phyloP scores from a whole-genome alignment of 73 alveolate genomes.

The Tetrahymena borealis region DNA sequence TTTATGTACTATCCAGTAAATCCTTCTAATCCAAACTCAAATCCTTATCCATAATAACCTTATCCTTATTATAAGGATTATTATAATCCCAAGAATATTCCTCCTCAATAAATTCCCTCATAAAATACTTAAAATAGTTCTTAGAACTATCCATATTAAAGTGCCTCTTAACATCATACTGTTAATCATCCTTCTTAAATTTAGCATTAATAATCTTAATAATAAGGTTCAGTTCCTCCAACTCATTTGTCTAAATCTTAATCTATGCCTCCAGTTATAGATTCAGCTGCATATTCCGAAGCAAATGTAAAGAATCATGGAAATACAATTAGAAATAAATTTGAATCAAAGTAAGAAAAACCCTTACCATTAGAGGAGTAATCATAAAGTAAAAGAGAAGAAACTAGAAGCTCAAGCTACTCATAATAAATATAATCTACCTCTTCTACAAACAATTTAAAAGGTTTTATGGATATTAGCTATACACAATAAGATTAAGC shows the following conservation, averaged over 20 bases:
- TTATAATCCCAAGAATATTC: neutral
- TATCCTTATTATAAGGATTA: neutral
- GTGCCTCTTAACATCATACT: neutral
- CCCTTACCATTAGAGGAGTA: too few relatives aligned
- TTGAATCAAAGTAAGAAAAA: too few relatives aligned
- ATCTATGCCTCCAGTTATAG: neutral
- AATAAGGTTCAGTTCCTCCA: too few relatives aligned
- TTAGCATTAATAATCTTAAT: too few relatives aligned
- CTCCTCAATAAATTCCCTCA: too few relatives aligned
- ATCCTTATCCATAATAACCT: neutral
- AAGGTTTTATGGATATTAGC: neutral
- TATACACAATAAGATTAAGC: neutral
- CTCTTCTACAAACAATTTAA: neutral
- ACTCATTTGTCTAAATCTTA: too few relatives aligned
- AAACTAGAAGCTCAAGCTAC: neutral
- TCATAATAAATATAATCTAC: neutral
- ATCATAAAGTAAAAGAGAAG: neutral
- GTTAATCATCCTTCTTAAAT: neutral
- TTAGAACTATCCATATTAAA: neutral
- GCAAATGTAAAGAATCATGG: too few relatives aligned
- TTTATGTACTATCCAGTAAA: neutral
- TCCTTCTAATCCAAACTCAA: neutral
- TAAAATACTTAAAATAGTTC: neutral
- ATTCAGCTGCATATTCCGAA: too few relatives aligned
- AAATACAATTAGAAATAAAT: too few relatives aligned